These are phyloP conservation scores for Lactuca saligna DNA, from an alignment of 129 eudicot species.

Conservation along the genomic window DNA sequence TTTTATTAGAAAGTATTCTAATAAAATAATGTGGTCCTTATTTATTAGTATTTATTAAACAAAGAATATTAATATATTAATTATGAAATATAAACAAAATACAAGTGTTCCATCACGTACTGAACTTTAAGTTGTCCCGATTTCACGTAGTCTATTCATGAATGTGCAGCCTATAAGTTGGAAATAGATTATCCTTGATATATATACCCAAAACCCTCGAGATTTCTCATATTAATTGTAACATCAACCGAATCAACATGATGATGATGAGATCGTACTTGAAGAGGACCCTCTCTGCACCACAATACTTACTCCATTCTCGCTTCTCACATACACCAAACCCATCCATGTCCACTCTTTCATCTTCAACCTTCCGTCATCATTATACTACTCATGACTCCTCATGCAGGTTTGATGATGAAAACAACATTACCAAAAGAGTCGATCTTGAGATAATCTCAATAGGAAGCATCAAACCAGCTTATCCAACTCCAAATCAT, in stretches of 20 bases:
- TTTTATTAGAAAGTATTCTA: too few relatives aligned
- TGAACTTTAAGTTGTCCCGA: too few relatives aligned
- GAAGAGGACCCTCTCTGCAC: not conserved
- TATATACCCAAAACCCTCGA: not conserved
- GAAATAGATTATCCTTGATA: not conserved
- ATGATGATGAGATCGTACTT: not conserved
- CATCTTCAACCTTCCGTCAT: not conserved
- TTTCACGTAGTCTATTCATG: too few relatives aligned
- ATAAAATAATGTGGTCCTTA: too few relatives aligned
- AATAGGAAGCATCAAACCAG: slow-evolving; percentile 28
- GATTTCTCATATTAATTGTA: too few relatives aligned
- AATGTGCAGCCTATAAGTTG: not conserved
- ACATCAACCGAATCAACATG: not conserved
- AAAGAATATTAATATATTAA: too few relatives aligned
- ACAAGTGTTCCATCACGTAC: too few relatives aligned
- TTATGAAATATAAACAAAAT: too few relatives aligned
- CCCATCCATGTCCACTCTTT: too few relatives aligned
- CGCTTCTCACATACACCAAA: too few relatives aligned
- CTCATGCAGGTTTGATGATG: not conserved
- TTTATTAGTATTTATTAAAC: too few relatives aligned
- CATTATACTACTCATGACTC: not conserved
- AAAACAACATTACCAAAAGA: not conserved
- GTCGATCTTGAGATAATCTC: slow-evolving; percentile 30
- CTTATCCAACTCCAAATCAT: slow-evolving; percentile 33
- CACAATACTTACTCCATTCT: not conserved